These are phyloP conservation scores for Oryza meridionalis DNA, from an alignment of 176 grass and related monocot species.

Conservation along the genomic window DNA sequence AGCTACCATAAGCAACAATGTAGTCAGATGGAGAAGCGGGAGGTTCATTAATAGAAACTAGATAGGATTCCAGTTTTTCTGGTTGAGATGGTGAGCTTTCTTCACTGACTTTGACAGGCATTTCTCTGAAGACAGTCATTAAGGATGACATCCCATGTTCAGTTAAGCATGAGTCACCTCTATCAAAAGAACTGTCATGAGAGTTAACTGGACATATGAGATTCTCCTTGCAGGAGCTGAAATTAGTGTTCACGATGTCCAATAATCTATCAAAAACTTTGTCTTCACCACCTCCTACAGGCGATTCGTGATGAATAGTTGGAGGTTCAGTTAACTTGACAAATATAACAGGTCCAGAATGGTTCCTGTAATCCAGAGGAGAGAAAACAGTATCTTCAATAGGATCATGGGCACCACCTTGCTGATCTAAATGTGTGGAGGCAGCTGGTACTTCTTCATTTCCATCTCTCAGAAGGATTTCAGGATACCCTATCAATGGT, in stretches of 20 bases:
- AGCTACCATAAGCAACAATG: not conserved
- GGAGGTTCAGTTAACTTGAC: conserved; percentile 2
- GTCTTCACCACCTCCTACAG: conserved; percentile 2
- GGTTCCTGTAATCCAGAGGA: not conserved
- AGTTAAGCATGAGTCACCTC: not conserved
- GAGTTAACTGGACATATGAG: not conserved
- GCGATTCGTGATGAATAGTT: not conserved
- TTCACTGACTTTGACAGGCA: conserved; percentile 10
- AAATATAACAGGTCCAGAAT: not conserved
- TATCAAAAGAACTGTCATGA: conserved; percentile 25
- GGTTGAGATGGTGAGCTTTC: conserved; percentile 1
- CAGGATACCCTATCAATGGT: not conserved
- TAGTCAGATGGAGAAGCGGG: not conserved
- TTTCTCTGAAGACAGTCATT: conserved; percentile 4
- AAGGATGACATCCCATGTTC: not conserved
- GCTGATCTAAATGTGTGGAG: not conserved
- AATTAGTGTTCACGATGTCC: not conserved
- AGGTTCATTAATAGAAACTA: conserved; percentile 1
- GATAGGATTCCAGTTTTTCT: conserved; percentile 10
- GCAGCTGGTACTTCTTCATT: not conserved
- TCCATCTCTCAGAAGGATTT: not conserved
- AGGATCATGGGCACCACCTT: not conserved
- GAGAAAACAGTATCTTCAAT: not conserved
- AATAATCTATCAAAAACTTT: not conserved
- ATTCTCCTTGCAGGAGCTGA: conserved; percentile 23